These are phyloP conservation scores for Gracilaria gracilis DNA, from an alignment of 23 red algal species.

Conservation along the genomic window DNA sequence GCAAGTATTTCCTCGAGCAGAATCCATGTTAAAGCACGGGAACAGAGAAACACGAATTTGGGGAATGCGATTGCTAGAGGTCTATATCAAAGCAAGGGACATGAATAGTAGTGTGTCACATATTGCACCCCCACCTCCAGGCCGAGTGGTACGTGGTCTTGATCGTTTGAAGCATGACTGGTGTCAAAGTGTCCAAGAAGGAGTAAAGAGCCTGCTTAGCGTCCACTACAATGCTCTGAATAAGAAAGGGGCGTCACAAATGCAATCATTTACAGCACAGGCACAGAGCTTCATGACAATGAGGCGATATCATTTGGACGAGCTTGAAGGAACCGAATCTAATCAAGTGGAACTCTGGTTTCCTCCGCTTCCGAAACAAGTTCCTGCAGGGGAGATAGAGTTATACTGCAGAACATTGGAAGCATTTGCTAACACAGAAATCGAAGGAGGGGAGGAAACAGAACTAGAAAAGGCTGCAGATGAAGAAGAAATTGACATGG, in stretches of 20 bases:
- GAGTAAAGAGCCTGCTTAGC: constrained; percentile 29
- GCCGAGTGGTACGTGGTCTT: constrained; percentile 54
- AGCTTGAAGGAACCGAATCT: constrained; percentile 31
- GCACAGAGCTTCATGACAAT: constrained; percentile 60
- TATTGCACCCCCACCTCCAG: constrained; percentile 36
- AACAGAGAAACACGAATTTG: constrained; percentile 73
- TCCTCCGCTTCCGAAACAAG: constrained; percentile 64
- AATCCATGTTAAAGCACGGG: constrained; percentile 47
- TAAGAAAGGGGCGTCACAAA: constrained; percentile 45
- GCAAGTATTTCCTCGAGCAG: constrained; percentile 66
- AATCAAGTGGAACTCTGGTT: constrained; percentile 78
- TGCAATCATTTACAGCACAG: constrained; percentile 55
- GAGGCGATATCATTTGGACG: constrained; percentile 49
- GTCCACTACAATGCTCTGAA: constrained; percentile 50
- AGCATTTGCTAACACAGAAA: constrained; percentile 75
- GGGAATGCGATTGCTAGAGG: constrained; percentile 77
- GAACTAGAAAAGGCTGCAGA: constrained; percentile 38
- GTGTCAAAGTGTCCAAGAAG: constrained; percentile 57
- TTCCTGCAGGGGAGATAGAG: constrained; percentile 44
- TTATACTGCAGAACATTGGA: constrained; percentile 71
- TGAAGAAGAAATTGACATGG: constrained; percentile 36
- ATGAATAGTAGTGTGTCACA: constrained; percentile 50
- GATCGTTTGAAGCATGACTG: constrained; percentile 71
- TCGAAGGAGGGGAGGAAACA: constrained; percentile 73
- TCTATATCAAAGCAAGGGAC: constrained; percentile 72